Percentiles rank a stretch among this genome's conserved stretches.
These are phyloP conservation scores for Lactarius evosmus DNA, from an alignment of 768 basidiomycete genomes.

Conservation along the genomic window DNA sequence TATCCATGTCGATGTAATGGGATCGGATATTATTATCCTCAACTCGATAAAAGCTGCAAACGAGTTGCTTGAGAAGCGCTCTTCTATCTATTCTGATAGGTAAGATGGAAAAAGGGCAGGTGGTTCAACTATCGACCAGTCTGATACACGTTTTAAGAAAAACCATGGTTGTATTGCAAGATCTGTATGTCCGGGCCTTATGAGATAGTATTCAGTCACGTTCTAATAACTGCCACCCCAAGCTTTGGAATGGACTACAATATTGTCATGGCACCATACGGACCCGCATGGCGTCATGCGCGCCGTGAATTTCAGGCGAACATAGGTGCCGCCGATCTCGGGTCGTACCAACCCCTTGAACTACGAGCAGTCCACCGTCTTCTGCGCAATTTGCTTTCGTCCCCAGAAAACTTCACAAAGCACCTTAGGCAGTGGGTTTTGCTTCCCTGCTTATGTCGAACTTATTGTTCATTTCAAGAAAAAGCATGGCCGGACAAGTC, in stretches of 20 bases:
- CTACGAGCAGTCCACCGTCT: background rate
- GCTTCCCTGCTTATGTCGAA: too few relatives aligned
- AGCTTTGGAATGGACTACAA: background rate
- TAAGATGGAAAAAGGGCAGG: background rate
- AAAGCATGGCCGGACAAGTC: too few relatives aligned
- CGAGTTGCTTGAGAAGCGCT: background rate
- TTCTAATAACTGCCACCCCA: background rate
- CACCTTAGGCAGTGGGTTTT: background rate
- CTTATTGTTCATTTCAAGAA: too few relatives aligned
- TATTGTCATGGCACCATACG: background rate
- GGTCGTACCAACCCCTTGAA: background rate
- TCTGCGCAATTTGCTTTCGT: background rate
- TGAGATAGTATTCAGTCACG: too few relatives aligned
- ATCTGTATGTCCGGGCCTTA: too few relatives aligned
- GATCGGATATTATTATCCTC: background rate
- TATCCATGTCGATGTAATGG: background rate
- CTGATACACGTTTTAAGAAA: background rate
- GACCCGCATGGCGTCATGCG: background rate
- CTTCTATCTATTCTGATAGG: constrained; percentile 1
- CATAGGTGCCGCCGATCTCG: background rate
- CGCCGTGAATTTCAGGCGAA: background rate
- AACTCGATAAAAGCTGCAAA: background rate
- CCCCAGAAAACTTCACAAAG: background rate
- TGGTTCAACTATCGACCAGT: too few relatives aligned
- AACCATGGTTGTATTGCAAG: too few relatives aligned